phyloP scores from a whole-genome alignment of 2,329 filamentous ascomycete genomes.

The Aspergillus texensis region DNA sequence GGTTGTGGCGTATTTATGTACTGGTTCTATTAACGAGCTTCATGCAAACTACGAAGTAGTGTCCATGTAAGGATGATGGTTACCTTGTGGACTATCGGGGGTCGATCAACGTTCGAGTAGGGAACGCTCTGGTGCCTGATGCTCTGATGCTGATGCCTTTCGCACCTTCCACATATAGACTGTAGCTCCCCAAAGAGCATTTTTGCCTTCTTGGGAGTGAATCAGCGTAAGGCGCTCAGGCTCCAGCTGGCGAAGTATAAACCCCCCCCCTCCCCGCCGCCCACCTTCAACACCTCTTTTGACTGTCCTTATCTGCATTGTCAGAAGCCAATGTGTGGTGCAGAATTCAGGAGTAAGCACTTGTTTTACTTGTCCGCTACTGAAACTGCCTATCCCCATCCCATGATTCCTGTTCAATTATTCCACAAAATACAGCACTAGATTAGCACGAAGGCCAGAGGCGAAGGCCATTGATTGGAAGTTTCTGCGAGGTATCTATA shows the following conservation, averaged over 20 bases:
- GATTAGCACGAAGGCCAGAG: not conserved
- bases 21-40: not conserved
- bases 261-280: too few species aligned
- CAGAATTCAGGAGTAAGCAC: too few species aligned
- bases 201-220: not conserved
- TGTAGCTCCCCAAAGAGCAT: not conserved
- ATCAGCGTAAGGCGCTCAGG: too few species aligned
- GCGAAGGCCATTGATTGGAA: not conserved
- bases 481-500: not conserved
- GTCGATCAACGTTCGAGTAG: not conserved
- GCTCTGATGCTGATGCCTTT: not conserved
- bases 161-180: too few species aligned
- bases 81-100: not conserved
- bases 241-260: too few species aligned
- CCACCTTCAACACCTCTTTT: not conserved
- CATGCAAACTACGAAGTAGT: not conserved
- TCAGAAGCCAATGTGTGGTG: not conserved
- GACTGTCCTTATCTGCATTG: not conserved
- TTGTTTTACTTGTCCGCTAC: too few species aligned
- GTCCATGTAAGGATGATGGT: not conserved
- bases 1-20: not conserved
- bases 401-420: too few species aligned
- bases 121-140: too few species aligned
- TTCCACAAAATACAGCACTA: not conserved
- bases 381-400: too few species aligned